Evolutionary conservation across 257 asterid genomes (phyloP).

Genomic region (Leonotis leonurus): DNA sequence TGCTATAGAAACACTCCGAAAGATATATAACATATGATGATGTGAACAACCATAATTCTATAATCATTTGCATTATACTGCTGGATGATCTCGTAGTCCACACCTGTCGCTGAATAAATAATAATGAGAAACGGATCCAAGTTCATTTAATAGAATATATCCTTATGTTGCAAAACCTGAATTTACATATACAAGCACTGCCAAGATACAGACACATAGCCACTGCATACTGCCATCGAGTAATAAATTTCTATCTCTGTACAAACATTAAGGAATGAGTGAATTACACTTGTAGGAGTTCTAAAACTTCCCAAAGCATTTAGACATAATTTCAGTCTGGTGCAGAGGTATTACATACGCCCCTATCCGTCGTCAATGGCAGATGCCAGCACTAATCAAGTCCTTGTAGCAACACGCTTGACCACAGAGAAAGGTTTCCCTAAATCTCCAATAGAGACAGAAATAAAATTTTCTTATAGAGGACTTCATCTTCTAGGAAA

Average conservation of each 20-base stretch:
- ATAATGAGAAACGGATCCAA: background rate
- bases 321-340: conserved; percentile 13
- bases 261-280: conserved; percentile 22
- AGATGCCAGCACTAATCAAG: background rate
- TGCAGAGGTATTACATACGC: conserved; percentile 9
- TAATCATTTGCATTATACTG: background rate
- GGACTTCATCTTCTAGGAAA: background rate
- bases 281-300: conserved; percentile 1
- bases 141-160: background rate
- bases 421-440: background rate
- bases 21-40: background rate
- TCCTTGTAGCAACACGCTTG: background rate
- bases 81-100: background rate
- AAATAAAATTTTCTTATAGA: background rate
- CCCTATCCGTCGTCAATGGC: background rate
- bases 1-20: background rate
- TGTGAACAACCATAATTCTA: background rate
- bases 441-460: background rate
- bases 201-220: conserved; percentile 7
- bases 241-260: conserved; percentile 4
- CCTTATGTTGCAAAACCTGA: conserved; percentile 5
- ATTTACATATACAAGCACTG: conserved; percentile 10
- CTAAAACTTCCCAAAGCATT: conserved; percentile 14
- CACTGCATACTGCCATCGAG: conserved; percentile 3
- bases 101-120: background rate